A percentile compares a stretch with the other conserved stretches of the same genome.
Conservation (phyloP, 2,329 filamentous ascomycete genomes). For the Magnaporthiopsis rhizophila region DNA sequence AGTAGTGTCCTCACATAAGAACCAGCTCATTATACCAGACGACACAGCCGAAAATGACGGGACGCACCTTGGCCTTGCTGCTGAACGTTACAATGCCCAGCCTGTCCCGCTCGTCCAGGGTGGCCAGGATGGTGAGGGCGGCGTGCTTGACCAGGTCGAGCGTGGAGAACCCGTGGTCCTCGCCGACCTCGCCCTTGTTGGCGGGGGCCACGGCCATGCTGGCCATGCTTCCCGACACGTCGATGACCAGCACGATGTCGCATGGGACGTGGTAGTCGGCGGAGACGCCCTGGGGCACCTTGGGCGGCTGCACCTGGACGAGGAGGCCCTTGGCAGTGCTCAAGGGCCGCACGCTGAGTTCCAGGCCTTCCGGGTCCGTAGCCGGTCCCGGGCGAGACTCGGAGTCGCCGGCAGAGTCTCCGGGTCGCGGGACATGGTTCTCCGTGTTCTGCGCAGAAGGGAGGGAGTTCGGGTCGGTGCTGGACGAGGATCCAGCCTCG, state of each 20-base stretch:
- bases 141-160: slow-evolving; percentile 55
- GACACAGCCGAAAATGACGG: slow-evolving; percentile 30
- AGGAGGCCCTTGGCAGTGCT: slow-evolving; percentile 26
- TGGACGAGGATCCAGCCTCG: background rate
- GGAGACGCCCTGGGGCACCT: slow-evolving; percentile 17
- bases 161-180: slow-evolving; percentile 43
- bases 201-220: slow-evolving; percentile 35
- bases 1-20: background rate
- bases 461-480: too few species aligned
- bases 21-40: slow-evolving; percentile 40
- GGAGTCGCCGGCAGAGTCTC: too few species aligned
- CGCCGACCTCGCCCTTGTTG: slow-evolving; percentile 27
- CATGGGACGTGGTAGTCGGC: slow-evolving; percentile 37
- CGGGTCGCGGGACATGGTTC: background rate
- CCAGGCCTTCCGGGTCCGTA: background rate
- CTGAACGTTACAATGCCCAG: slow-evolving; percentile 51
- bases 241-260: slow-evolving; percentile 55
- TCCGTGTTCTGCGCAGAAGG: too few species aligned
- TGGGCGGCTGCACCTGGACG: slow-evolving; percentile 38
- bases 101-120: slow-evolving; percentile 59
- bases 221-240: slow-evolving; percentile 51
- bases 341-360: slow-evolving; percentile 27
- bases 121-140: slow-evolving; percentile 47
- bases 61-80: slow-evolving; percentile 26
- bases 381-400: background rate